Percentiles rank a stretch among this genome's conserved stretches.
phyloP scores from a whole-genome alignment of 345 rosid species.

The Xanthoceras sorbifolium region DNA sequence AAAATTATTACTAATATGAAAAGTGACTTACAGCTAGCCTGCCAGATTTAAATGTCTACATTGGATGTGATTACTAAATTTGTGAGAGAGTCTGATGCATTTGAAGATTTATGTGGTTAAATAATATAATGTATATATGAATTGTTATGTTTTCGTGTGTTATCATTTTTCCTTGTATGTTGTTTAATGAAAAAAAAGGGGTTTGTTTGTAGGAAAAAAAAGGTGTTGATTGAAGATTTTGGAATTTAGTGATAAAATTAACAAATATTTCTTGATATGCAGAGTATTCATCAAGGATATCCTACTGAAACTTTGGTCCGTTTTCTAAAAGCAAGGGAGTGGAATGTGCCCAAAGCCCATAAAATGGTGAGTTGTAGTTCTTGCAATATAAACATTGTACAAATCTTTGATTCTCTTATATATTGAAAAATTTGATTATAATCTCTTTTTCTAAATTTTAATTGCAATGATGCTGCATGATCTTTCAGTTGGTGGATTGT shows the following conservation, averaged over 20 bases:
- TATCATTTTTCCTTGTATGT: neutral
- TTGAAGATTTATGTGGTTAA: neutral
- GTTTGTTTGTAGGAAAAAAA: neutral
- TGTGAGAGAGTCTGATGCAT: neutral
- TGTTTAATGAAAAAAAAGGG: neutral
- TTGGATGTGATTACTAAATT: neutral
- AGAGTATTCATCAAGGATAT: slow-evolving; percentile 79
- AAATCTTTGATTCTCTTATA: neutral
- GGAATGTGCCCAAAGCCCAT: slow-evolving; percentile 71
- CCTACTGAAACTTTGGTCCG: slow-evolving; percentile 56
- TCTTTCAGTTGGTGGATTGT: slow-evolving; percentile 77
- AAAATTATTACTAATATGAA: neutral
- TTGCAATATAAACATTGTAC: neutral
- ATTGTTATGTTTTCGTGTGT: slow-evolving; percentile 1
- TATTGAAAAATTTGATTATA: neutral
- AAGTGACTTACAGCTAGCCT: neutral
- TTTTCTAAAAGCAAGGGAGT: slow-evolving; percentile 75
- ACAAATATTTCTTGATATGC: slow-evolving; percentile 23
- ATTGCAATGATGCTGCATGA: slow-evolving; percentile 17
- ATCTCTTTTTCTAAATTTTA: slow-evolving; percentile 4
- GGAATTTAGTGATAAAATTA: slow-evolving; percentile 4
- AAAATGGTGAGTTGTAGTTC: slow-evolving; percentile 55
- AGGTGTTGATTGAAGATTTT: neutral
- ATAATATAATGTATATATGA: neutral
- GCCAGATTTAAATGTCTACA: neutral